These are phyloP conservation scores for Globisporangium solare DNA, from an alignment of 352 stramenopile genomes.

Conservation along the genomic window DNA sequence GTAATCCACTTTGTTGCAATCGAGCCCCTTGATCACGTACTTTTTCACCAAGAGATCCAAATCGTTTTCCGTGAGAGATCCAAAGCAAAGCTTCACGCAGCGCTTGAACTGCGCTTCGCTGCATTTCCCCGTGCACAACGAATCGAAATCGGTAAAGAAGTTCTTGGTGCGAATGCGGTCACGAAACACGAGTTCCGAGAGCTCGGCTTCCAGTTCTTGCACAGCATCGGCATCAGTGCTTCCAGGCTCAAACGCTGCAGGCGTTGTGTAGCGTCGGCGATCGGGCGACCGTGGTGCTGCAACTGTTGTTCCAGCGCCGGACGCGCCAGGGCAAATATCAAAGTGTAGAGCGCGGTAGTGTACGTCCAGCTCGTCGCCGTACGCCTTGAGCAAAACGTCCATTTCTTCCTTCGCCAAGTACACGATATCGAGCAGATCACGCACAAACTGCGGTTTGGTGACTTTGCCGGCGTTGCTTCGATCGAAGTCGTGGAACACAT, in stretches of 20 bases:
- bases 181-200: slow-evolving; percentile 54
- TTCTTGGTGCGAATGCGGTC: slow-evolving; percentile 81
- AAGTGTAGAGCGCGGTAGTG: slow-evolving; percentile 73
- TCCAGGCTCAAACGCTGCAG: slow-evolving; percentile 14
- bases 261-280: slow-evolving; percentile 40
- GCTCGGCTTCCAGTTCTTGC: slow-evolving; percentile 39
- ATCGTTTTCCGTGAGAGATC: slow-evolving; percentile 51
- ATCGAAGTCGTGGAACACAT: slow-evolving; percentile 86
- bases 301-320: slow-evolving; percentile 19
- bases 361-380: slow-evolving; percentile 69
- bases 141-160: slow-evolving; percentile 84
- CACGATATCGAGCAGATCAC: slow-evolving; percentile 65
- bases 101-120: slow-evolving; percentile 74
- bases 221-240: slow-evolving; percentile 1
- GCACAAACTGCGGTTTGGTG: slow-evolving; percentile 72
- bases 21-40: slow-evolving; percentile 39
- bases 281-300: slow-evolving; percentile 43
- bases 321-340: slow-evolving; percentile 52
- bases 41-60: slow-evolving; percentile 55
- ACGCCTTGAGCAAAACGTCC: slow-evolving; percentile 58
- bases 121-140: slow-evolving; percentile 68
- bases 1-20: slow-evolving; percentile 70
- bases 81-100: slow-evolving; percentile 77
- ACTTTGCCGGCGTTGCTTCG: slow-evolving; percentile 81
- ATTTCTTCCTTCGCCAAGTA: slow-evolving; percentile 47